Evolutionary conservation across 2,329 filamentous ascomycete species (phyloP).

Genomic region (Aspergillus clavatus): DNA sequence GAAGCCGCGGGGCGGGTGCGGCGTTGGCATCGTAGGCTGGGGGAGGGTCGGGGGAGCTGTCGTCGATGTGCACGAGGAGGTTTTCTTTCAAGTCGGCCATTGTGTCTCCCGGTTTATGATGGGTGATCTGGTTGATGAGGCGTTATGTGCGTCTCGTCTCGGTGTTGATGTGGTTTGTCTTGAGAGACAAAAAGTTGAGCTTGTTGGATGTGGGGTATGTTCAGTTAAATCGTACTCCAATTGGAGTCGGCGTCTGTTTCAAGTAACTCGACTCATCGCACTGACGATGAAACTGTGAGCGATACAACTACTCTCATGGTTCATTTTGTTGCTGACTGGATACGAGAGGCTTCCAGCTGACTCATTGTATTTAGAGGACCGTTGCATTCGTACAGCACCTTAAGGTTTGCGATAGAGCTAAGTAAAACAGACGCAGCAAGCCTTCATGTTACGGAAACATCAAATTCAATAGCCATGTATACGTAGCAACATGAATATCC

Average conservation of each 20-base stretch:
- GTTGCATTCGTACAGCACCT: too few relatives aligned
- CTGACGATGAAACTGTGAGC: too few relatives aligned
- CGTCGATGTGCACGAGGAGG: slow-evolving; percentile 17
- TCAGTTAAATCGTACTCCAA: neutral
- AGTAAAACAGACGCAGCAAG: too few relatives aligned
- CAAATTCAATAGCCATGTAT: too few relatives aligned
- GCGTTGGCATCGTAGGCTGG: slow-evolving; percentile 33
- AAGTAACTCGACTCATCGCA: neutral
- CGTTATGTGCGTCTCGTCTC: neutral
- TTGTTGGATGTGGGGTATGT: neutral
- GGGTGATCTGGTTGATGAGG: neutral
- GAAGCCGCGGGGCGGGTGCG: slow-evolving; percentile 21
- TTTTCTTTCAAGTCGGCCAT: slow-evolving; percentile 30
- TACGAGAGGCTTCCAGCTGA: too few relatives aligned
- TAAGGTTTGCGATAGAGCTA: too few relatives aligned
- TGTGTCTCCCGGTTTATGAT: slow-evolving; percentile 1
- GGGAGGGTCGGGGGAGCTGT: slow-evolving; percentile 22
- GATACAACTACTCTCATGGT: too few relatives aligned
- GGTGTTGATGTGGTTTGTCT: too few relatives aligned
- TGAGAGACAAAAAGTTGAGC: neutral
- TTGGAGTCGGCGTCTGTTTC: neutral
- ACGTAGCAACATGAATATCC: too few relatives aligned
- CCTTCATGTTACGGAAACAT: too few relatives aligned
- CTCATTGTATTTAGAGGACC: too few relatives aligned
- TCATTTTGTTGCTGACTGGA: too few relatives aligned